Conservation (phyloP, 257 asterid genomes). For the Osmanthus fragrans region DNA sequence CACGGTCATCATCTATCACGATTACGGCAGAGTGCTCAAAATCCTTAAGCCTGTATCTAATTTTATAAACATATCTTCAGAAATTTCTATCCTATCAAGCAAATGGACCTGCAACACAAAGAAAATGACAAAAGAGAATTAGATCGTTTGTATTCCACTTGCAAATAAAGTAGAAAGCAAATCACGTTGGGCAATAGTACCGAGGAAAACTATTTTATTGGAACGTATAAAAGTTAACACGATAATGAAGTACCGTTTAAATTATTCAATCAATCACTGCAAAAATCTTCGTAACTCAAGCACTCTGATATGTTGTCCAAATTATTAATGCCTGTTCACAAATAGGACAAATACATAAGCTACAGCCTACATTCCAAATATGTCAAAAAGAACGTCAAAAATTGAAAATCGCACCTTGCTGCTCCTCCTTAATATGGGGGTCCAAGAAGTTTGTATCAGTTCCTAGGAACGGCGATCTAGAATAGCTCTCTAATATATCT, state of each 20-base stretch:
- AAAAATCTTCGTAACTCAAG: constrained; percentile 53
- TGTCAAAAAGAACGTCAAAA: constrained; percentile 7
- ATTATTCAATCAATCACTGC: constrained; percentile 39
- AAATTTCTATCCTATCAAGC: constrained; percentile 1
- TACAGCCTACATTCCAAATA: not conserved
- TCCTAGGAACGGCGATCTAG: constrained; percentile 71
- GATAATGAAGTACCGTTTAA: constrained; percentile 23
- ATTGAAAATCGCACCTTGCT: constrained; percentile 46
- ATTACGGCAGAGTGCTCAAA: constrained; percentile 22
- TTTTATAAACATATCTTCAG: constrained; percentile 27
- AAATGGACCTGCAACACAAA: constrained; percentile 29
- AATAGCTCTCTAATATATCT: constrained; percentile 77
- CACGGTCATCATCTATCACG: not conserved
- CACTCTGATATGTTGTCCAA: constrained; percentile 58
- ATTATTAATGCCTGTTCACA: constrained; percentile 45
- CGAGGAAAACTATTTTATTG: not conserved
- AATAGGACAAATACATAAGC: constrained; percentile 14
- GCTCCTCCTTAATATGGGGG: constrained; percentile 50
- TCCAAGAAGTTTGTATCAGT: constrained; percentile 55
- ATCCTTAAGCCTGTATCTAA: constrained; percentile 18
- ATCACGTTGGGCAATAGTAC: not conserved
- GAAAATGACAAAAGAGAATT: not conserved
- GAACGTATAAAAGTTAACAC: not conserved
- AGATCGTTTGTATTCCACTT: not conserved
- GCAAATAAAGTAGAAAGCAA: not conserved